Evolutionary conservation across 768 basidiomycete species (phyloP), one percentile per base, ranked within the genome.

Genomic region (Naganishia kalamii): DNA sequence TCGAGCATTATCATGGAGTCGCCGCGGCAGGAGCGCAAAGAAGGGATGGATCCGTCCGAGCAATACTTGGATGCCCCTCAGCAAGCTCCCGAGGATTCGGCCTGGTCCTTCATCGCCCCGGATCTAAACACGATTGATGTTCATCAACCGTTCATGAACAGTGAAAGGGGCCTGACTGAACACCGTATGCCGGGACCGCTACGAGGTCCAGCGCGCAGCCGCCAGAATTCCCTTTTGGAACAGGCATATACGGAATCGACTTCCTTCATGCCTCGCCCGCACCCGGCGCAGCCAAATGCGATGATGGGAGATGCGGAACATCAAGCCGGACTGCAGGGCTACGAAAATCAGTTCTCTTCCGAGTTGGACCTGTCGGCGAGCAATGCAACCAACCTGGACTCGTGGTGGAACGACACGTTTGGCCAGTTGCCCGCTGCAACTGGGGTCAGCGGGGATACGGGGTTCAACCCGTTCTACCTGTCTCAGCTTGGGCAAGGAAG

Each of bases 391-490:
- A 64, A 64, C 25, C 25, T 64, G n/a, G 63, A 57, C 27, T 19
- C 63, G 30, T 64, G 63, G 63, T 64, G 63, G 63, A 64, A 64
- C 30, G 63, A 64, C 72, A 60, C 49, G 62, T 57, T 50, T 66
- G 67, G 60, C 44, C 51, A 63, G n/a, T 35, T 67, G 50, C 49
- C 63, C 13, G 37, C 63, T 19, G 40, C 44, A 13, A 46, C 52
- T 64, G 61, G 66, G 59, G 25, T 62, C 63, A 35, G 62, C 63
- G 48, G 60, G 32, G 51, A 49, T 33, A 40, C 47, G 12, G 60
- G 60, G 1, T 77, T 77, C 69, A 78, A 78, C 61, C 77, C 77
- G 4, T 78, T 78, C 61, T 75, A 75, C 4, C 51, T 78, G 37
- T 69, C 75, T 5, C 77, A 78, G 44, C 49, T 61, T 49, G 62